Evolutionary conservation across 805 yeast genomes (phyloP).

Genomic region (Schwanniomyces yamadae): DNA sequence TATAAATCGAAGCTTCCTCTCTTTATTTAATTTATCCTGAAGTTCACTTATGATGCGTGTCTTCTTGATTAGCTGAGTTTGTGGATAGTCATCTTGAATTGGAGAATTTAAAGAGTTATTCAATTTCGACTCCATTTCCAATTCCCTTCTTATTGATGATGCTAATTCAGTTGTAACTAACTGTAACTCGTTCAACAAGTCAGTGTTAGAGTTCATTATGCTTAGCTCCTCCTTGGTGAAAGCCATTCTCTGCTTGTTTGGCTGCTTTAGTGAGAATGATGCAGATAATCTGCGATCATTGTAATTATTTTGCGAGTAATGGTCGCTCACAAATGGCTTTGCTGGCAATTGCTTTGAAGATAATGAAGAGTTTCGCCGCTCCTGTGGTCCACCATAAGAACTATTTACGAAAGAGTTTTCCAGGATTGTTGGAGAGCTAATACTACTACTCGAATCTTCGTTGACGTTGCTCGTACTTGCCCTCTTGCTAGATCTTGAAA

Average conservation of each 20-base stretch:
- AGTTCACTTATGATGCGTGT: slow-evolving; percentile 45
- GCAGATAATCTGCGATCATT: not conserved
- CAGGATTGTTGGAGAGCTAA: slow-evolving; percentile 8
- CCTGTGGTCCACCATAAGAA: not conserved
- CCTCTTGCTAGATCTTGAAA: slow-evolving; percentile 30
- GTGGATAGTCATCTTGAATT: slow-evolving; percentile 5
- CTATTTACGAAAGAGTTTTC: slow-evolving; percentile 9
- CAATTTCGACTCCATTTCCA: slow-evolving; percentile 52
- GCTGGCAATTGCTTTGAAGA: slow-evolving; percentile 4
- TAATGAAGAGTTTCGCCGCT: not conserved
- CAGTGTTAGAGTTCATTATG: slow-evolving; percentile 57
- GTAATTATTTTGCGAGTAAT: not conserved
- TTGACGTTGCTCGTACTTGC: slow-evolving; percentile 11
- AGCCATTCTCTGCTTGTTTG: slow-evolving; percentile 16
- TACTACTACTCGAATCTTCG: slow-evolving; percentile 7
- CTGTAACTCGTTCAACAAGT: slow-evolving; percentile 61
- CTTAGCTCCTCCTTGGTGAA: slow-evolving; percentile 63
- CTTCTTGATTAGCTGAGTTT: slow-evolving; percentile 9
- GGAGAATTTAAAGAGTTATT: slow-evolving; percentile 13
- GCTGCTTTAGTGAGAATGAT: slow-evolving; percentile 4
- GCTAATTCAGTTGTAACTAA: slow-evolving; percentile 72
- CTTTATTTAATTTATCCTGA: slow-evolving; percentile 58
- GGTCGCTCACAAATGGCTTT: too few species aligned
- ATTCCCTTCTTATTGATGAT: slow-evolving; percentile 66
- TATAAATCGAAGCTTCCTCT: slow-evolving; percentile 61